A percentile compares a stretch with the other conserved stretches of the same genome.
phyloP scores from a whole-genome alignment of 1,284 basidiomycete species.

The Cerrena zonata region DNA sequence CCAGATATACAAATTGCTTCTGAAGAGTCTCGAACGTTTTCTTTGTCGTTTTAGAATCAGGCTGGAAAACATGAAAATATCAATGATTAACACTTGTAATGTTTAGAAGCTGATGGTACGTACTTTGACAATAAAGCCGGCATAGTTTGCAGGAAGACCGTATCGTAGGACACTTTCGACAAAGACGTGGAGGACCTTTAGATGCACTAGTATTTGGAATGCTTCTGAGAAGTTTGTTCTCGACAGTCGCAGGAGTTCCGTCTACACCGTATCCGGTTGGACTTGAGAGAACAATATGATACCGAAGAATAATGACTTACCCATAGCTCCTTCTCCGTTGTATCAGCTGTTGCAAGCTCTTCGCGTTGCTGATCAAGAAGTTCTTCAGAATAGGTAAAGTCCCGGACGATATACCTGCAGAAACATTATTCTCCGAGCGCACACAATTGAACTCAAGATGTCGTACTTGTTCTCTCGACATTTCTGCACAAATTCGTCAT shows the following conservation, averaged over 20 bases:
- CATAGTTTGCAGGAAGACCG: conserved; percentile 90
- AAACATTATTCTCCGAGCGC: too few species aligned
- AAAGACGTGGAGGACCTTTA: conserved; percentile 88
- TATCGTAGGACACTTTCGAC: conserved; percentile 95
- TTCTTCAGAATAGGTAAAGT: conserved; percentile 89
- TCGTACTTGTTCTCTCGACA: conserved; percentile 89
- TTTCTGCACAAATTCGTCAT: conserved; percentile 91
- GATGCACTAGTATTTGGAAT: conserved; percentile 89
- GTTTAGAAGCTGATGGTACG: too few species aligned
- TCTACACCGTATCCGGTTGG: too few species aligned
- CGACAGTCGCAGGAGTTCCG: conserved; percentile 87
- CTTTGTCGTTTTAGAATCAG: conserved; percentile 80
- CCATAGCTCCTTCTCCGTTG: conserved; percentile 96
- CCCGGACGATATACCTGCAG: conserved; percentile 81
- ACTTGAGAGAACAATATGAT: not conserved
- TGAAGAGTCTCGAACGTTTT: conserved; percentile 75
- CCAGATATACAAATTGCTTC: conserved; percentile 77
- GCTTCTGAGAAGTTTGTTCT: conserved; percentile 97
- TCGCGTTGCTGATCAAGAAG: conserved; percentile 78
- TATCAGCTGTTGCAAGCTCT: conserved; percentile 76
- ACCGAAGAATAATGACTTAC: conserved; percentile 39
- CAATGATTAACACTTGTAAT: too few species aligned
- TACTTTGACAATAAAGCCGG: conserved; percentile 79
- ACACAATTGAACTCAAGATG: conserved; percentile 3
- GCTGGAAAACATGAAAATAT: too few species aligned